Evolutionary conservation across 768 basidiomycete genomes (phyloP).

Genomic region (Boletus rubescentipes): DNA sequence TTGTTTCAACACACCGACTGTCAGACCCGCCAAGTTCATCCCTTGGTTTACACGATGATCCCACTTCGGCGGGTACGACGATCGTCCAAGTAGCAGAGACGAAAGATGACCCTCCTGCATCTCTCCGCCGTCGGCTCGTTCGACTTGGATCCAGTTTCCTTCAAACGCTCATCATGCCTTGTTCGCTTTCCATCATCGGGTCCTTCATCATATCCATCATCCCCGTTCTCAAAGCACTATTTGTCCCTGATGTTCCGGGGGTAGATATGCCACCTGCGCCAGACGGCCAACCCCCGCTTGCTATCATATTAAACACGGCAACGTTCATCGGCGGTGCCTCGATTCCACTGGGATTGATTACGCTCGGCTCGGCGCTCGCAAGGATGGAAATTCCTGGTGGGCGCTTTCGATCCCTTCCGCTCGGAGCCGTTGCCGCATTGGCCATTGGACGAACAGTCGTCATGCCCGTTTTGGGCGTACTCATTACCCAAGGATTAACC

Average conservation of each 20-base stretch:
- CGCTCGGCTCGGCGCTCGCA: slow-evolving; percentile 62
- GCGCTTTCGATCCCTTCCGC: slow-evolving; percentile 44
- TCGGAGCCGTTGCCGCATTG: slow-evolving; percentile 53
- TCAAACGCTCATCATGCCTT: slow-evolving; percentile 43
- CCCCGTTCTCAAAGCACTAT: slow-evolving; percentile 58
- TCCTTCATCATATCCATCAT: slow-evolving; percentile 58
- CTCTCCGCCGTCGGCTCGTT: slow-evolving; percentile 8
- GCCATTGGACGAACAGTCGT: slow-evolving; percentile 56
- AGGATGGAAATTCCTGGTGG: slow-evolving; percentile 49
- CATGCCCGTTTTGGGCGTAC: slow-evolving; percentile 59
- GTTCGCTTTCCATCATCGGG: slow-evolving; percentile 52
- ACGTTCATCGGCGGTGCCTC: slow-evolving; percentile 61
- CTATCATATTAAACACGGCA: slow-evolving; percentile 55
- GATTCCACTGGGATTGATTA: slow-evolving; percentile 62
- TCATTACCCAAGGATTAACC: slow-evolving; percentile 54
- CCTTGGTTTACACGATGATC: not conserved
- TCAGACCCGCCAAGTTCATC: not conserved
- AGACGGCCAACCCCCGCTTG: slow-evolving; percentile 66
- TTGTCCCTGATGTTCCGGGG: slow-evolving; percentile 44
- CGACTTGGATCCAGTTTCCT: slow-evolving; percentile 23
- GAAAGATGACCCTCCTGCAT: not conserved
- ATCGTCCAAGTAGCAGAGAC: not conserved
- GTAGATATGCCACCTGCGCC: slow-evolving; percentile 51
- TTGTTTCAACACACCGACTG: not conserved
- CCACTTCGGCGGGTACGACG: not conserved